Evolutionary conservation across 2,329 filamentous ascomycete species (phyloP).

Genomic region (Aspergillus costaricaensis): DNA sequence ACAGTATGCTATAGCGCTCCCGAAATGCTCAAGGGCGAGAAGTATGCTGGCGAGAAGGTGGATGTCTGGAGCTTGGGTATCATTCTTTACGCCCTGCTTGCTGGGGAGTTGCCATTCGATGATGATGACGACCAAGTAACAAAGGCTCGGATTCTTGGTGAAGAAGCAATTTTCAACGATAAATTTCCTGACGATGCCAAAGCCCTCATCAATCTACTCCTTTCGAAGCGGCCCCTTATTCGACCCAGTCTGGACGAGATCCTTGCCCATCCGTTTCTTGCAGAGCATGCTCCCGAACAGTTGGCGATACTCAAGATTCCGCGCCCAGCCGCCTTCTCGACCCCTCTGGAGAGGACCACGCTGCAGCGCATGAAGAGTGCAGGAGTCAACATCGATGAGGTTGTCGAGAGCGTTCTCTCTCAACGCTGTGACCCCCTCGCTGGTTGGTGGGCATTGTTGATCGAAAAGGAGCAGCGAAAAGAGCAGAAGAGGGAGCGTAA

Average conservation of each 20-base stretch:
- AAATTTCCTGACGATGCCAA: slow-evolving; percentile 76
- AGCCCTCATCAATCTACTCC: slow-evolving; percentile 72
- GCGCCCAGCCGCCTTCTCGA: slow-evolving; percentile 79
- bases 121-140: slow-evolving; percentile 91
- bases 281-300: slow-evolving; percentile 83
- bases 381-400: slow-evolving; percentile 88
- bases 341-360: slow-evolving; percentile 83
- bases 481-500: slow-evolving; percentile 77
- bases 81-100: slow-evolving; percentile 80
- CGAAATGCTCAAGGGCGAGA: slow-evolving; percentile 97
- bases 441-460: slow-evolving; percentile 92
- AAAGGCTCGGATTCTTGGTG: slow-evolving; percentile 77
- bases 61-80: slow-evolving; percentile 98
- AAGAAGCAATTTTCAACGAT: slow-evolving; percentile 83
- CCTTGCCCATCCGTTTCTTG: slow-evolving; percentile 80
- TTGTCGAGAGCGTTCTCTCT: slow-evolving; percentile 89
- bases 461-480: slow-evolving; percentile 94
- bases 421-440: slow-evolving; percentile 87
- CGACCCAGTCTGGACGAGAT: slow-evolving; percentile 83
- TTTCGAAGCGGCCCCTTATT: slow-evolving; percentile 86
- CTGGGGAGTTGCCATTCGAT: slow-evolving; percentile 86
- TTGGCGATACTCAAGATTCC: slow-evolving; percentile 84
- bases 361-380: slow-evolving; percentile 89
- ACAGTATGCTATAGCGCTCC: slow-evolving; percentile 97
- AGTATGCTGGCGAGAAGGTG: slow-evolving; percentile 96